Evolutionary conservation across 1,284 basidiomycete genomes (phyloP).

Genomic region (Pyrrhoderma lamaoense): DNA sequence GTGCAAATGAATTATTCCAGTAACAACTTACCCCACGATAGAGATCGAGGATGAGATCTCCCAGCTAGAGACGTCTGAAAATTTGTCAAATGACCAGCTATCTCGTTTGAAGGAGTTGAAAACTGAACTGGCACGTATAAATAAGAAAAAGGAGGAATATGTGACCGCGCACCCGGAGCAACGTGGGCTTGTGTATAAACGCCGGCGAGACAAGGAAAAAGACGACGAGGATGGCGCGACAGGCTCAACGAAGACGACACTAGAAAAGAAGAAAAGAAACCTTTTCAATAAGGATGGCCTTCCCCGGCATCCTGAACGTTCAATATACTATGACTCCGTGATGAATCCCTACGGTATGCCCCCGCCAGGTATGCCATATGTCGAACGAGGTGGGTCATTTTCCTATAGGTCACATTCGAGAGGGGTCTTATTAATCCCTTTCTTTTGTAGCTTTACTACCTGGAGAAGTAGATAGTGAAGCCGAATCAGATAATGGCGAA

Average conservation of each 20-base stretch:
- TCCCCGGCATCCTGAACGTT: constrained; percentile 79
- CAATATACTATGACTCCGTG: constrained; percentile 87
- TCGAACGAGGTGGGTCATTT: constrained; percentile 64
- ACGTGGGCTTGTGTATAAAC: constrained; percentile 65
- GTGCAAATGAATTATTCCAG: neutral
- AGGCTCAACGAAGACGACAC: constrained; percentile 4
- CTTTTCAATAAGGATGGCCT: constrained; percentile 77
- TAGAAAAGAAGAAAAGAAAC: constrained; percentile 46
- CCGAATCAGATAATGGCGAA: constrained; percentile 37
- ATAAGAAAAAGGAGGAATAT: constrained; percentile 83
- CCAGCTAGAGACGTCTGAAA: constrained; percentile 44
- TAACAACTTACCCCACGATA: constrained; percentile 23
- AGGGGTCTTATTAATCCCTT: constrained; percentile 8
- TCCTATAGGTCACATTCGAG: neutral
- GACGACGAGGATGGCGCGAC: constrained; percentile 28
- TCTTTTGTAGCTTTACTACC: constrained; percentile 48
- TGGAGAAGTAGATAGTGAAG: constrained; percentile 56
- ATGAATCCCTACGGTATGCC: constrained; percentile 95
- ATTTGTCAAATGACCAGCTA: constrained; percentile 42
- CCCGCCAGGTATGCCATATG: constrained; percentile 93
- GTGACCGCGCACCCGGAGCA: constrained; percentile 88
- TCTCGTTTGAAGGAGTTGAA: constrained; percentile 58
- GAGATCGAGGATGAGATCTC: constrained; percentile 67
- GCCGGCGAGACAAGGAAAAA: constrained; percentile 39
- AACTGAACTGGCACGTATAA: constrained; percentile 71